Evolutionary conservation across 495 filamentous ascomycete genomes (phyloP), one percentile per base, ranked within the genome.

Genomic region (Penicillium atrosanguineum): DNA sequence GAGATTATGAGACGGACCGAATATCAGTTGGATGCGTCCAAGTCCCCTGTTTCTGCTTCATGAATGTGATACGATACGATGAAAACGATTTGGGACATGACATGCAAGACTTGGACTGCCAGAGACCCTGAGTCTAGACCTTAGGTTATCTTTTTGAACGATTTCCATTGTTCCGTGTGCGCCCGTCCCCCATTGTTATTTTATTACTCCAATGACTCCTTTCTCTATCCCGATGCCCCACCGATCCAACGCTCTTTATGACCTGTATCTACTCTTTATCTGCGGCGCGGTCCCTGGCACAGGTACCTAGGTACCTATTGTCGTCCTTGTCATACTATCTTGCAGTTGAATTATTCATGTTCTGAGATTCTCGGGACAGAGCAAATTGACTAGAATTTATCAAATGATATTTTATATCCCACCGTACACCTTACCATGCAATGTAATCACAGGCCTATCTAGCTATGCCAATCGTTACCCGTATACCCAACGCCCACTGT

Each of bases 1-100:
- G 84, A 89, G 38, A 95, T 98, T 65, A 95, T 98, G 92, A 72
- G 95, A 64, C 81, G 94, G 63, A 88, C 87, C 45, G 86, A 90
- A 45, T 81, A 81, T 55, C 62, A 72, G 46, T 34, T 66, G 51
- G 65, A 69, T 43, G 52, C 64, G 40, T 40, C 69, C 59, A 57
- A 61, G 49, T 62, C 64, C 42, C 61, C 64, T 18, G 51, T 56
- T 50, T 57, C 61, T 23, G 23, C 23, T 42, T 55, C 53, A 61
- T 60, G 44, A 63, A 57, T 52, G 52, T 59, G 60, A 61, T 53
- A 60, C 41, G 56, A 65, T 54, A 58, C 40, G 48, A 54, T 53
- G 61, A 62, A 49, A 41, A 44, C 47, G 50, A 60, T 57, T 34
- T 34, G 31, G 31, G 31, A 14, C 31, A 14, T 31, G 28, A 31